These are phyloP conservation scores for Mycena vitilis DNA, from an alignment of 768 basidiomycete species.

Conservation along the genomic window DNA sequence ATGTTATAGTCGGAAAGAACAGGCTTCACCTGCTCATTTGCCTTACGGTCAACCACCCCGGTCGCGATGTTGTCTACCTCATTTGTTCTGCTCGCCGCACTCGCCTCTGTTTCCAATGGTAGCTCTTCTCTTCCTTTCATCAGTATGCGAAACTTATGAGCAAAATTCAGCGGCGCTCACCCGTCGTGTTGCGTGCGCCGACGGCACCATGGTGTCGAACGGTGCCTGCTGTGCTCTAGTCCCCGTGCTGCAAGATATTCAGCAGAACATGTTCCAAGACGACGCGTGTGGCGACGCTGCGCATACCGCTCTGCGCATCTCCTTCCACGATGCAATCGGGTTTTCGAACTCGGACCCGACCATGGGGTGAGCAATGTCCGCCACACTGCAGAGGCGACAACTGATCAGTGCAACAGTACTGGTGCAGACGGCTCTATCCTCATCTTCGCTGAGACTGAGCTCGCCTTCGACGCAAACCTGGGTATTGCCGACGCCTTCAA, in stretches of 20 bases:
- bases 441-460: constrained; percentile 46
- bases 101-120: constrained; percentile 12
- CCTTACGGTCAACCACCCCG: constrained; percentile 5
- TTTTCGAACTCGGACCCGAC: constrained; percentile 14
- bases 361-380: constrained; percentile 11
- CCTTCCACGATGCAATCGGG: constrained; percentile 27
- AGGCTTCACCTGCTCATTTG: constrained; percentile 20
- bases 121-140: neutral
- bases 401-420: constrained; percentile 19
- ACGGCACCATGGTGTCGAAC: constrained; percentile 31
- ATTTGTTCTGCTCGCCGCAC: constrained; percentile 14
- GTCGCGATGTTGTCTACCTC: constrained; percentile 18
- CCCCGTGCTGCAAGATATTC: constrained; percentile 27
- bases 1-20: constrained; percentile 10
- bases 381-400: too few relatives aligned
- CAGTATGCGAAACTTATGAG: constrained; percentile 5
- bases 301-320: constrained; percentile 14
- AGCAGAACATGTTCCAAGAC: constrained; percentile 12
- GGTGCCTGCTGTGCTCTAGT: constrained; percentile 33
- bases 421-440: constrained; percentile 49
- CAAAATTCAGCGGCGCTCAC: constrained; percentile 6
- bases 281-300: constrained; percentile 8
- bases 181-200: constrained; percentile 23
- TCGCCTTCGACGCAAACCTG: constrained; percentile 42
- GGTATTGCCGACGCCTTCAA: constrained; percentile 46